These are phyloP conservation scores for Mangifera indica DNA, from an alignment of 345 rosid species.

Conservation along the genomic window DNA sequence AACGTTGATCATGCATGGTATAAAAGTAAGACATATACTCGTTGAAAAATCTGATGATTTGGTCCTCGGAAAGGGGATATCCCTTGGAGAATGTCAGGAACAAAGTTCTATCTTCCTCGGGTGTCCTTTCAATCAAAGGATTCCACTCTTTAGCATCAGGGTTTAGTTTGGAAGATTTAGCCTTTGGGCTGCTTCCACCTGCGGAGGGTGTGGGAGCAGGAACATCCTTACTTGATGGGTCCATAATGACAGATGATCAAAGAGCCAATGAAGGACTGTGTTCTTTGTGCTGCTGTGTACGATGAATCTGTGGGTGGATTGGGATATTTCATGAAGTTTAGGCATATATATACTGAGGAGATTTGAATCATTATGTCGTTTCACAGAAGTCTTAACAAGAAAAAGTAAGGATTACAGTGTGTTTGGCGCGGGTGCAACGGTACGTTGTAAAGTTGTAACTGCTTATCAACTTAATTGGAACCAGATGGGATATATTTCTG, in stretches of 20 bases:
- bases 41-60: conserved; percentile 29
- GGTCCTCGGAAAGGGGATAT: conserved; percentile 26
- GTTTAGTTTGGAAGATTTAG: conserved; percentile 3
- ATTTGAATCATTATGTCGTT: conserved; percentile 1
- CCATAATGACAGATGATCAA: neutral
- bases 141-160: conserved; percentile 35
- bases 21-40: conserved; percentile 11
- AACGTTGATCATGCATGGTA: too few species aligned
- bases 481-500: too few species aligned
- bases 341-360: neutral
- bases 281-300: neutral
- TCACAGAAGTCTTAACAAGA: neutral
- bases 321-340: neutral
- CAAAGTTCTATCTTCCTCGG: conserved; percentile 29
- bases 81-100: conserved; percentile 44
- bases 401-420: too few species aligned
- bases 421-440: neutral
- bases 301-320: neutral
- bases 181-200: neutral
- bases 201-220: neutral
- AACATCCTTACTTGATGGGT: neutral
- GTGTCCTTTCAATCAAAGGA: conserved; percentile 11
- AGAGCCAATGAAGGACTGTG: neutral
- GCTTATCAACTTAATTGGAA: neutral
- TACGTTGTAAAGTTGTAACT: neutral